Conservation (phyloP, 176 grass and related monocot species). For the Musa schizocarpa region DNA sequence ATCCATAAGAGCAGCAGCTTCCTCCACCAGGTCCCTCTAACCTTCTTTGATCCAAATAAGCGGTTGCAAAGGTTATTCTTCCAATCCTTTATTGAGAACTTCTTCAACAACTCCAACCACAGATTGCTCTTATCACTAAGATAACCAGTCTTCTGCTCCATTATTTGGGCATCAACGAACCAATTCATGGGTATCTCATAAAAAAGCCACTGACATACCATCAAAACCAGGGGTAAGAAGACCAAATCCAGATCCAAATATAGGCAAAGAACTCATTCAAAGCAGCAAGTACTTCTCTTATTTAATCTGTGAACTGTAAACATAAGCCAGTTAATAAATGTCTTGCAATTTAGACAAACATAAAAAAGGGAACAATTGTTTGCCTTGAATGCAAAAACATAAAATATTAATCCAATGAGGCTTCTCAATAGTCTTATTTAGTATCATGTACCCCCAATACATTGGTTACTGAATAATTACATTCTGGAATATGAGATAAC, state of each 20-base stretch:
- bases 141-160: constrained; percentile 32
- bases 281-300: constrained; percentile 8
- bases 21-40: constrained; percentile 30
- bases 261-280: constrained; percentile 16
- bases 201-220: constrained; percentile 11
- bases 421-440: background rate
- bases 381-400: constrained; percentile 1
- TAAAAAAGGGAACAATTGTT: background rate
- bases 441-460: background rate
- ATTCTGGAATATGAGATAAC: background rate
- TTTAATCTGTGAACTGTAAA: constrained; percentile 2
- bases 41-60: constrained; percentile 31
- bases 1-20: constrained; percentile 48
- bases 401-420: too few relatives aligned
- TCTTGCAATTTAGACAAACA: background rate
- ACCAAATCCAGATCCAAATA: constrained; percentile 13
- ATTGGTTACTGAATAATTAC: background rate
- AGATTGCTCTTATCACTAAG: constrained; percentile 31
- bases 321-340: constrained; percentile 9
- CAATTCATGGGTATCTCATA: constrained; percentile 37
- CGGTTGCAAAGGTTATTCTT: constrained; percentile 33
- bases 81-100: constrained; percentile 42
- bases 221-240: constrained; percentile 12
- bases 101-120: constrained; percentile 32
- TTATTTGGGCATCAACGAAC: constrained; percentile 37